phyloP scores from a whole-genome alignment of 192 early-diverging fungal genomes.

The Entophlyctis luteolus region DNA sequence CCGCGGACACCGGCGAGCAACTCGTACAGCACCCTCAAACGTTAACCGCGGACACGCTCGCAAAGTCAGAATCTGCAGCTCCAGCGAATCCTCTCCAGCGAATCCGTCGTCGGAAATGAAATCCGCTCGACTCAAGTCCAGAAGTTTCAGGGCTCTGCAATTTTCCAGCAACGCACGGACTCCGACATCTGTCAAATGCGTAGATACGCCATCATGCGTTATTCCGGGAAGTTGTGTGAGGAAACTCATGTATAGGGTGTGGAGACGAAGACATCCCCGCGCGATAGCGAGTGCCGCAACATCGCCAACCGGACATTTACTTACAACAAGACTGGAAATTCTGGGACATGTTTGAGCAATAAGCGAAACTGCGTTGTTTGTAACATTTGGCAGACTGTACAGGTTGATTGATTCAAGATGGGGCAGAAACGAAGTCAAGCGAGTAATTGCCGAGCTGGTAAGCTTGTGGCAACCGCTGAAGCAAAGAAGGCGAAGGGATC shows the following conservation, averaged over 20 bases:
- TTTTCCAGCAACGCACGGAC: slow-evolving; percentile 11
- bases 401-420: slow-evolving; percentile 34
- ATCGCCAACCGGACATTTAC: slow-evolving; percentile 22
- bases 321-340: slow-evolving; percentile 18
- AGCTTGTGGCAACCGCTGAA: slow-evolving; percentile 28
- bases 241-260: slow-evolving; percentile 31
- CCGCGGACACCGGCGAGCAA: not conserved
- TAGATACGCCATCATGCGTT: not conserved
- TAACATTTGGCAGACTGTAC: slow-evolving; percentile 17
- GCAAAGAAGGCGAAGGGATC: slow-evolving; percentile 24
- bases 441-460: not conserved
- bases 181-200: slow-evolving; percentile 16
- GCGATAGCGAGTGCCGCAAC: slow-evolving; percentile 16
- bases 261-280: slow-evolving; percentile 6
- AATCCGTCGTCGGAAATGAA: slow-evolving; percentile 27
- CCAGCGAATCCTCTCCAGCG: not conserved
- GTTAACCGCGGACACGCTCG: slow-evolving; percentile 6
- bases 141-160: slow-evolving; percentile 20
- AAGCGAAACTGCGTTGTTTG: slow-evolving; percentile 9
- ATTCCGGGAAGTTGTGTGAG: not conserved
- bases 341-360: slow-evolving; percentile 20
- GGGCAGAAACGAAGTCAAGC: slow-evolving; percentile 17
- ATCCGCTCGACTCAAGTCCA: slow-evolving; percentile 26
- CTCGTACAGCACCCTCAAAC: slow-evolving; percentile 1
- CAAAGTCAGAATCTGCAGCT: slow-evolving; percentile 24